Evolutionary conservation across 192 early-diverging fungal genomes (phyloP).

Genomic region (Mortierella claussenii): DNA sequence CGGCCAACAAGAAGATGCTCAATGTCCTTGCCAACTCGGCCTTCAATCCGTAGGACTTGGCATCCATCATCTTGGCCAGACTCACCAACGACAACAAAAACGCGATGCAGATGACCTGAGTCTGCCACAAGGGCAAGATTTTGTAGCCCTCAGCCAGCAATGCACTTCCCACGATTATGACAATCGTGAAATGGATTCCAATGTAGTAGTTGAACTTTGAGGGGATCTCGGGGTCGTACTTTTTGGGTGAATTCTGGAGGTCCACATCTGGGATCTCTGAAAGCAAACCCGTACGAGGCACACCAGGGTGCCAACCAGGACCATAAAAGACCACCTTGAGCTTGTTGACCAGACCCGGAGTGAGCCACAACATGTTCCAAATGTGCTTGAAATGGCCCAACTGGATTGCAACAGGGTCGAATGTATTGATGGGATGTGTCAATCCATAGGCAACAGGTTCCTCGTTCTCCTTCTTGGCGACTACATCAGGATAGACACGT

Average conservation of each 20-base stretch:
- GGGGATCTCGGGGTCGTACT: constrained; percentile 59
- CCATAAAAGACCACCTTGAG: constrained; percentile 64
- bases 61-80: constrained; percentile 49
- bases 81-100: constrained; percentile 30
- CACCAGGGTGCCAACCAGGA: constrained; percentile 64
- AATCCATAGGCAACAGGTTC: constrained; percentile 67
- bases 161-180: constrained; percentile 36
- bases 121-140: constrained; percentile 42
- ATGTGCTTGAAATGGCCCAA: constrained; percentile 62
- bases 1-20: constrained; percentile 35
- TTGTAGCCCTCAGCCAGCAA: constrained; percentile 45
- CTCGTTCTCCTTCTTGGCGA: constrained; percentile 40
- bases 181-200: constrained; percentile 47
- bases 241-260: constrained; percentile 54
- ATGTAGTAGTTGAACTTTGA: constrained; percentile 56
- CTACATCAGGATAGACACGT: constrained; percentile 46
- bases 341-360: constrained; percentile 56
- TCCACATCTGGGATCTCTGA: constrained; percentile 57
- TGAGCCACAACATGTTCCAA: constrained; percentile 52
- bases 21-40: constrained; percentile 31
- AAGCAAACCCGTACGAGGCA: constrained; percentile 56
- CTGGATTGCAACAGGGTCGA: constrained; percentile 67
- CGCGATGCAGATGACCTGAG: constrained; percentile 24
- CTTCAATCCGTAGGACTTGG: constrained; percentile 43
- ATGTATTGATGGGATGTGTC: constrained; percentile 68